These are phyloP conservation scores for Helotiales sp. DNA, from an alignment of 2,329 filamentous ascomycete genomes.

Conservation along the genomic window DNA sequence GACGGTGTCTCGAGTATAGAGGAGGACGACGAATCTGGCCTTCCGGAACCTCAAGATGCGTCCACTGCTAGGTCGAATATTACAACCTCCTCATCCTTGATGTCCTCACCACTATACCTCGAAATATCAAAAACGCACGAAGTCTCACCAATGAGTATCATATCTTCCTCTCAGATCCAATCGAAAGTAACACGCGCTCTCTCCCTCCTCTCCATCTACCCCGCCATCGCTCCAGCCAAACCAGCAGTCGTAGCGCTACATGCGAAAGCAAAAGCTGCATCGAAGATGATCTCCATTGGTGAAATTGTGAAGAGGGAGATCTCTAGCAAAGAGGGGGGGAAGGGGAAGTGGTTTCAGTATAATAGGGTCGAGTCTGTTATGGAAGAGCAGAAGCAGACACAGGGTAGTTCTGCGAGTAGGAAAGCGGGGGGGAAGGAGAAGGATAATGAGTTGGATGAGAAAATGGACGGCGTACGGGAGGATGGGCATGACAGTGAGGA, in stretches of 20 bases:
- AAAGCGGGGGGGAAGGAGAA: slow-evolving; percentile 18
- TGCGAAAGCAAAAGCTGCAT: slow-evolving; percentile 42
- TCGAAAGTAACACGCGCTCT: slow-evolving; percentile 36
- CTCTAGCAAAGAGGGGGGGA: slow-evolving; percentile 43
- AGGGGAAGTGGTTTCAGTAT: slow-evolving; percentile 44
- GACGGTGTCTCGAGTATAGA: not conserved
- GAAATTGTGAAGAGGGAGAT: slow-evolving; percentile 65
- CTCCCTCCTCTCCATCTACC: slow-evolving; percentile 26
- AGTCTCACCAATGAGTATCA: slow-evolving; percentile 53
- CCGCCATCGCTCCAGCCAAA: slow-evolving; percentile 28
- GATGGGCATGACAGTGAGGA: slow-evolving; percentile 37
- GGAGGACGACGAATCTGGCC: not conserved
- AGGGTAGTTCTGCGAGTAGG: not conserved
- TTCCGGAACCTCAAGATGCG: not conserved
- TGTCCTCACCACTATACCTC: slow-evolving; percentile 38
- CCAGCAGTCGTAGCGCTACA: slow-evolving; percentile 41
- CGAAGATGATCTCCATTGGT: slow-evolving; percentile 67
- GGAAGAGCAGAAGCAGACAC: slow-evolving; percentile 28
- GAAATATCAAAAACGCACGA: slow-evolving; percentile 37
- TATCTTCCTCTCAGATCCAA: slow-evolving; percentile 59
- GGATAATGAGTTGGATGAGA: slow-evolving; percentile 18
- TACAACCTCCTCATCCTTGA: not conserved
- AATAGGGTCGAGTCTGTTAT: slow-evolving; percentile 31
- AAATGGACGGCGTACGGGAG: slow-evolving; percentile 18
- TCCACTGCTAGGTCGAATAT: not conserved